Evolutionary conservation across 2,329 filamentous ascomycete species (phyloP), one percentile per base, ranked within the genome.

Genomic region (Fusarium palustre): DNA sequence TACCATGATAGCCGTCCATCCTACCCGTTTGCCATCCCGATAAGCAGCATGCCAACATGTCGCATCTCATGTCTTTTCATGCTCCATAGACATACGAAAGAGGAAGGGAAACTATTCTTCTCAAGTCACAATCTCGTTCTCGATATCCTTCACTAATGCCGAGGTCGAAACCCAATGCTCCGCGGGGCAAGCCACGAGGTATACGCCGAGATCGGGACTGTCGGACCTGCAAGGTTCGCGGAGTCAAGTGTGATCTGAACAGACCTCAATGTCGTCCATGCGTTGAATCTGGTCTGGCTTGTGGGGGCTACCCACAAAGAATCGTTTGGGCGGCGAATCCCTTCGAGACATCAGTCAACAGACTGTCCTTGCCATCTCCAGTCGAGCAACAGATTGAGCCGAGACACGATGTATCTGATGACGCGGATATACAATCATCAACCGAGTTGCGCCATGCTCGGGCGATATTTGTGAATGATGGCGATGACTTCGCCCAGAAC

Each of bases 221-320:
- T 54, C 62, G 64, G 25, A 69, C 55, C 49, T 76, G 75, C 57
- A 76, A 74, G 55, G 42, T 53, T 16, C 55, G 75, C 5, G 68
- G 65, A 12, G 62, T 75, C 42, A 76, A 76, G 34, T 76, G 74
- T 43, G 75, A 76, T 41, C 63, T 76, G n/a, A 76, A 76, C 31
- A 58, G 75, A 8, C 74, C 75, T 7, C 68, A 64, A 39, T 76
- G 75, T 30, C 60, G 63, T 15, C 72, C 73, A 7, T 76, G 74
- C 49, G 64, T 72, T n/a, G 57, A 77, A 49, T 73, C 76, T 4
- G 76, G 74, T 2, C 38, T 78, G 11, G 20, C 56, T 2, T 79
- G 77, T 42, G 76, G 74, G 36, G 77, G 74, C 7, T 79, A 79
- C 45, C 73, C 76, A 15, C 74, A 76, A 61, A 64, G 77, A 16